Percentiles rank a stretch among this genome's conserved stretches.
These are phyloP conservation scores for Penicillium sp. DNA, from an alignment of 2,329 filamentous ascomycete species.

Conservation along the genomic window DNA sequence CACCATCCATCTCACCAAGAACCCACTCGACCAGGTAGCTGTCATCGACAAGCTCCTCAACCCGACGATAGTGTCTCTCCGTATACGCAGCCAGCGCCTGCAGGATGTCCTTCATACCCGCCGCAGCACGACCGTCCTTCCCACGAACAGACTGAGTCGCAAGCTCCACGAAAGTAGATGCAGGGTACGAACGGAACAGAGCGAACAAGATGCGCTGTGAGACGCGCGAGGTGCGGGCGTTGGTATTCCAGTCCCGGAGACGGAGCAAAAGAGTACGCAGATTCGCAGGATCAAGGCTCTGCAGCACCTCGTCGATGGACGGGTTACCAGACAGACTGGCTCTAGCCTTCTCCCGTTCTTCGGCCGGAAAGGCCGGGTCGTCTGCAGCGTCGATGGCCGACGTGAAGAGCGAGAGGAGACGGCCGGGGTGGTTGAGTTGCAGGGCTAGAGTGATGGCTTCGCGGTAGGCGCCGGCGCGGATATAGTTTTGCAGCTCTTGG, in stretches of 20 bases:
- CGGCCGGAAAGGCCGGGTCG: slow-evolving; percentile 40
- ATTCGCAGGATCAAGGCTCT: slow-evolving; percentile 75
- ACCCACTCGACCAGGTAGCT: slow-evolving; percentile 94
- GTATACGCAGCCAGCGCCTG: slow-evolving; percentile 88
- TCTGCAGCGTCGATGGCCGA: slow-evolving; percentile 72
- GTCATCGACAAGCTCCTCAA: slow-evolving; percentile 89
- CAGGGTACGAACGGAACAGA: slow-evolving; percentile 75
- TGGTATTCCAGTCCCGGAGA: slow-evolving; percentile 95
- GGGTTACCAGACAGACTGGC: slow-evolving; percentile 45
- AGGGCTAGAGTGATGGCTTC: slow-evolving; percentile 89
- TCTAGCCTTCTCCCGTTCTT: slow-evolving; percentile 26
- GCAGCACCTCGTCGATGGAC: slow-evolving; percentile 76
- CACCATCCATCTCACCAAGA: slow-evolving; percentile 81
- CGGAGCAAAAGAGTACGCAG: slow-evolving; percentile 77
- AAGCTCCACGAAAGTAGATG: slow-evolving; percentile 68
- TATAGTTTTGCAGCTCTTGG: slow-evolving; percentile 89
- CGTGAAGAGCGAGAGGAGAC: slow-evolving; percentile 79
- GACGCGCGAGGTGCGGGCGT: slow-evolving; percentile 77
- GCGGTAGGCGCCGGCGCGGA: slow-evolving; percentile 80
- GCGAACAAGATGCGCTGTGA: slow-evolving; percentile 81
- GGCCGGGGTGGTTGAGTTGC: slow-evolving; percentile 88
- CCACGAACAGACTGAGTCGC: slow-evolving; percentile 43
- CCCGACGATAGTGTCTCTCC: slow-evolving; percentile 82
- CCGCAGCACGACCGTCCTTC: slow-evolving; percentile 40
- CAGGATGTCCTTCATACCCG: slow-evolving; percentile 75